These are phyloP conservation scores for Vitis cinerea DNA, from an alignment of 164 flowering plant genomes.

Conservation along the genomic window DNA sequence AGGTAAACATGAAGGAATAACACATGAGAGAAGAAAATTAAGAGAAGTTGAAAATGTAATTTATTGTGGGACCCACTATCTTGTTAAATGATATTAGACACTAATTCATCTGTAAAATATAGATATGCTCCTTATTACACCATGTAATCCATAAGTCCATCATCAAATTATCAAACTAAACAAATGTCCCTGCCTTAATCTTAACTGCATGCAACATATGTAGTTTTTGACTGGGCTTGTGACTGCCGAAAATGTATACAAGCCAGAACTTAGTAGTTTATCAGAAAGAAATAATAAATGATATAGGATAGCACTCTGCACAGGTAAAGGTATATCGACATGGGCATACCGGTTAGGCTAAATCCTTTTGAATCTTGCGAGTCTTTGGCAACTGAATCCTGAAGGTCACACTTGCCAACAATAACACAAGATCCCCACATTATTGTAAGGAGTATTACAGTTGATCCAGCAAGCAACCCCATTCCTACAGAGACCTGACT, in stretches of 20 bases:
- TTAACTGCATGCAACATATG: background rate
- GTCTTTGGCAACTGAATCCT: conserved; percentile 7
- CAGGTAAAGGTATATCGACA: background rate
- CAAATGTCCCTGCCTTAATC: background rate
- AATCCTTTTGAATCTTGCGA: conserved; percentile 9
- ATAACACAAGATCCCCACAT: conserved; percentile 23
- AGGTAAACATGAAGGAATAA: no score
- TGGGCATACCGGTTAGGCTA: conserved; percentile 13
- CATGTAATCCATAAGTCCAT: background rate
- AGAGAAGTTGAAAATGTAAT: no score
- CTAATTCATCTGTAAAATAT: background rate
- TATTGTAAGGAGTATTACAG: conserved; percentile 18
- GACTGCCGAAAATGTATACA: background rate
- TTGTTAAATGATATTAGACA: no score
- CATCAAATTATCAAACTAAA: background rate
- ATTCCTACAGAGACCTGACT: conserved; percentile 19
- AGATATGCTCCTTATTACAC: background rate
- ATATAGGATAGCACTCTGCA: background rate
- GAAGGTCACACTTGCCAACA: conserved; percentile 17
- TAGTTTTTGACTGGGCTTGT: background rate
- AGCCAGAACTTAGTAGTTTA: no score
- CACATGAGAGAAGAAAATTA: no score
- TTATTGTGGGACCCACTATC: no score
- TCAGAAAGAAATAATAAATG: background rate
- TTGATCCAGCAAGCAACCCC: conserved; percentile 24